Base-by-base conservation (phyloP, 1,139 yeast genomes). In the Hanseniaspora gamundiae region DNA sequence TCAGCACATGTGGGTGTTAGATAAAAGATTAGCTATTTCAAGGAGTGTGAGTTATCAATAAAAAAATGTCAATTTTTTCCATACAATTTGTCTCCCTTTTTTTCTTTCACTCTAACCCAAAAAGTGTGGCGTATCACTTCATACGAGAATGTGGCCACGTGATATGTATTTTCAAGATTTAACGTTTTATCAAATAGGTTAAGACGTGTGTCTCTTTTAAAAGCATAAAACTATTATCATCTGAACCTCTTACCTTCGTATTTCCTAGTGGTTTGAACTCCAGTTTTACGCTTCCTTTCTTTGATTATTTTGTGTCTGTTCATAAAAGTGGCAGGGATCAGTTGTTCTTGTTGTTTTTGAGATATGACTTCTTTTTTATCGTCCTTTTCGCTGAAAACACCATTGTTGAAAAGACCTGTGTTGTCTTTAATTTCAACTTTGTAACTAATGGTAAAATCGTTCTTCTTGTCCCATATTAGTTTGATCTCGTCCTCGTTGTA, bases 401-500 rank as follows among this genome's bases (percentile, higher is more conserved):
- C 69, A 33, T 59, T 60, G 41, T 65, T 71, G 59, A 71, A 78
- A 17, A 78, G 58, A 1, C 85, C 86, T 0, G 81, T 76, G 2
- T 70, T 59, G 51, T 79, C 85, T 38, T 67, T 65, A 19, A 79
- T 62, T 14, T 64, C 57, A 3, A 80, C 73, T 39, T 59, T 62
- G 54, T 74, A 81, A 3, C 77, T 74, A 53, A 81, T 64, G 46
- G 62, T 68, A 44, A 76, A 76, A 13, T 68, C 61, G 13, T 73
- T 66, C 6, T 64, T 63, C 24, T 64, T 70, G 58, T 84, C 94
- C 47, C 72, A 68, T 52, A 85, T 80, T 33, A 87, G 64, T 52
- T 75, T 78, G 4, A 87, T 59, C 21, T 63, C 65, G 56, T 86
- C 95, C 1, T 80, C 80, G 49, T 81, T 69, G 52, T 68, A 74